Percentiles rank a stretch among this genome's conserved stretches.
phyloP scores from a whole-genome alignment of 1,139 yeast genomes.

The Blastobotrys ciferrii region DNA sequence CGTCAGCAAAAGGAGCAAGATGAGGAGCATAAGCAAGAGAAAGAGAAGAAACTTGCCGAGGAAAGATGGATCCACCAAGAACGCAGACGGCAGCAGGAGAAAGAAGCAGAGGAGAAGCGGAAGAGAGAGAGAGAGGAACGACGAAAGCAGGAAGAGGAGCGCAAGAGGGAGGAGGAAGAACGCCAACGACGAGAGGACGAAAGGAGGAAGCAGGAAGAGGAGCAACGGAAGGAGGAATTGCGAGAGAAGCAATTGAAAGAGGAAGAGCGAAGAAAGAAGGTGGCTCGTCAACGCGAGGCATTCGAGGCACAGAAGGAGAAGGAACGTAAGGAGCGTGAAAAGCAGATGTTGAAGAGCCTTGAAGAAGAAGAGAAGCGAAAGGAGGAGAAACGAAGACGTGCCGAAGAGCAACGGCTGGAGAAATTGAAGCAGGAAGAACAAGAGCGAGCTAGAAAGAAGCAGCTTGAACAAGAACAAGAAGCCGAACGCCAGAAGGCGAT shows the following conservation, averaged over 20 bases:
- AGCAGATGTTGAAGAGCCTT: slow-evolving; percentile 28
- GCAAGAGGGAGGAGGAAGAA: slow-evolving; percentile 6
- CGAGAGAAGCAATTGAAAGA: slow-evolving; percentile 14
- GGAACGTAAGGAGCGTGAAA: slow-evolving; percentile 22
- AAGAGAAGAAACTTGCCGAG: slow-evolving; percentile 3
- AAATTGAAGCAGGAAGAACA: slow-evolving; percentile 9
- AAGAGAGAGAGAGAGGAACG: background rate
- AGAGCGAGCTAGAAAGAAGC: slow-evolving; percentile 36
- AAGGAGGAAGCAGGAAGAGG: slow-evolving; percentile 1
- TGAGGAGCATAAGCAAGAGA: slow-evolving; percentile 4
- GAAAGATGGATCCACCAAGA: background rate
- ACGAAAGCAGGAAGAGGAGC: background rate
- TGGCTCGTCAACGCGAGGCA: slow-evolving; percentile 9
- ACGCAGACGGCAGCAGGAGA: slow-evolving; percentile 2
- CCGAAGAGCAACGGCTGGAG: slow-evolving; percentile 12
- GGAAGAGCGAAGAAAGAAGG: slow-evolving; percentile 11
- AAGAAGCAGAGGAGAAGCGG: background rate
- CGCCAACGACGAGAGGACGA: slow-evolving; percentile 1
- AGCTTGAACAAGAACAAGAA: slow-evolving; percentile 42
- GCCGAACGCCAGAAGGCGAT: slow-evolving; percentile 26
- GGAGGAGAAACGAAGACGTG: slow-evolving; percentile 14
- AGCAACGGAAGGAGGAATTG: slow-evolving; percentile 10
- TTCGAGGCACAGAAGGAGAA: slow-evolving; percentile 18
- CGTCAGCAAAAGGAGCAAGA: slow-evolving; percentile 4
- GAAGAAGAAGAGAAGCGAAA: slow-evolving; percentile 15